Evolutionary conservation across 306 rosid species (phyloP), one percentile per base, ranked within the genome.

Genomic region (Vigna trinervia): DNA sequence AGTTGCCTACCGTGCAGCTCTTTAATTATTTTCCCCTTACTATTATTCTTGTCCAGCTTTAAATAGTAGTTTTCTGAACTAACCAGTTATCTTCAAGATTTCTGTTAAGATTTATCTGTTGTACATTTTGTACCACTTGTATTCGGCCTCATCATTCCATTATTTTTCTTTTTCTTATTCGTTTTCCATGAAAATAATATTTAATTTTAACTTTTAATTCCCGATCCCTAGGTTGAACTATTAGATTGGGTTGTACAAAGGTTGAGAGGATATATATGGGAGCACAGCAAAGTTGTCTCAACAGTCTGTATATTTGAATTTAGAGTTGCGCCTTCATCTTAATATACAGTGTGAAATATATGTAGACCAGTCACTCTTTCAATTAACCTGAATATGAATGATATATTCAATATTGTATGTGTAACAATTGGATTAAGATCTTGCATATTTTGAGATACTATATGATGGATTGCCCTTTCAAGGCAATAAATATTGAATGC

Each of bases 401-500:
- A 60, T 62, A 14, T 32, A 32, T 60, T 12, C 6, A 50, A 4
- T 75, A 32, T 30, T 30, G 34, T 4, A 30, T 4, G 4, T 61
- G 36, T 51, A 83, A 70, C 17, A 34, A 43, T 26, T 56, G 66
- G 54, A 81, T 45, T 26, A 73, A 41, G 9, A 51, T 39, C 51
- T 11, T 67, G 26, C 52, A 46, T 69, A 59, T 7, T 22, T 67
- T 68, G 76, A 43, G 39, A 69, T 80, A 76, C 14, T 72, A 63
- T 53, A 64, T 81, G 64, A 63, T 71, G 39, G 79, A 52, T 82
- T 90, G 84, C 86, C 78, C 77, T 74, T 59, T 77, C 34, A 22
- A 52, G 87, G 71, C 86, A 80, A 77, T 80, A 10, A 2, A 80
- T 74, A 66, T 73, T 81, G 83, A 78, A 58, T 66, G 71, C 71